Evolutionary conservation across 257 asterid species (phyloP), one percentile per base, ranked within the genome.

Genomic region (Gentiana straminea): DNA sequence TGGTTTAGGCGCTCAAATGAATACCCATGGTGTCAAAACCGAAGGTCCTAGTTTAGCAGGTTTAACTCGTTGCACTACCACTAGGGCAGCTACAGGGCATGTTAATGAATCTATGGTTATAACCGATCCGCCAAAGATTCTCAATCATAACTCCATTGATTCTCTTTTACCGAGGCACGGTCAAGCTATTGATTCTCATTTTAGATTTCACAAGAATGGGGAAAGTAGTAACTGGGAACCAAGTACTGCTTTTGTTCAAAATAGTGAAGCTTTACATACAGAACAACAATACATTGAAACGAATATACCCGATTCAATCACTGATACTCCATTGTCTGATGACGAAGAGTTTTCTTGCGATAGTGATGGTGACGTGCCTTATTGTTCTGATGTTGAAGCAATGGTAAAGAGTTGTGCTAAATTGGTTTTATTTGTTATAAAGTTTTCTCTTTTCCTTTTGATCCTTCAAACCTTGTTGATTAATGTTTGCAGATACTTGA

Each of bases 361-460:
- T 79, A 65, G 72, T 58, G 86, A 81, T 37, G 71, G 67, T 58
- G 92, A 83, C 2, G 65, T 81, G 70, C 94, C 94, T 61, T 75
- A 54, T 67, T 85, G 73, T 71, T 83, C 94, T 57, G 95, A 89
- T 65, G 84, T 89, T 43, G 94, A 89, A 73, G 82, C 81, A 44
- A 77, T 89, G 97, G 97, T 89, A 80, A 72, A 60, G 51, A 65
- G 34, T 51, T 55, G 41, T 63, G 0, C 24, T 15, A 63, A 48
- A 58, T 12, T 58, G 32, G 49, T 49, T 65, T 69, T 58, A 39
- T 45, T 0, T 58, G 53, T 34, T 33, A 52, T 49, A 34, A 60
- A 67, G 59, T 49, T 61, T 39, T 39, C 73, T 70, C 70, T 49
- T 34, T 64, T 39, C 6, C 4, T 4, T 39, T 7, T 39, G 44